These are phyloP conservation scores for Ambrosia artemisiifolia DNA, from an alignment of 129 eudicot species.

Conservation along the genomic window DNA sequence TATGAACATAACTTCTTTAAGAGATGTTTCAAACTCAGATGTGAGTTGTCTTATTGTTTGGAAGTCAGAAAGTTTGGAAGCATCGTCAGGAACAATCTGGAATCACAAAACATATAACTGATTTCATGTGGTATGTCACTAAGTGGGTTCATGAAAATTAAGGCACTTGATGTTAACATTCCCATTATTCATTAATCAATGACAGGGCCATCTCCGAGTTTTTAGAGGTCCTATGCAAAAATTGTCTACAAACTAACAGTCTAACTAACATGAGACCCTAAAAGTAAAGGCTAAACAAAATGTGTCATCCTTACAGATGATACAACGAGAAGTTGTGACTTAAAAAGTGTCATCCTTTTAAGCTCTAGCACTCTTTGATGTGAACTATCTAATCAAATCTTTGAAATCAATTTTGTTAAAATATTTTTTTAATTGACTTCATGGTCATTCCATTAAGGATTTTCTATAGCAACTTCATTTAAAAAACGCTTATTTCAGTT, in stretches of 20 bases:
- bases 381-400: not conserved
- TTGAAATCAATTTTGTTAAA: not conserved
- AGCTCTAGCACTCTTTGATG: not conserved
- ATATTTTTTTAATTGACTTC: not conserved
- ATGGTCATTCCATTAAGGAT: not conserved
- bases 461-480: not conserved
- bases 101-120: slow-evolving; percentile 9
- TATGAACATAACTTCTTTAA: slow-evolving; percentile 73
- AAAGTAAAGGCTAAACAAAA: not conserved
- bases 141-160: not conserved
- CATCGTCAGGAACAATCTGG: slow-evolving; percentile 90
- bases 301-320: not conserved
- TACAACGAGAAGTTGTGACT: not conserved
- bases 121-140: not conserved
- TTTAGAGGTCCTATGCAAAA: not conserved
- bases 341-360: not conserved
- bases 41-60: slow-evolving; percentile 65
- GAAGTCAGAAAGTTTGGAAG: slow-evolving; percentile 94
- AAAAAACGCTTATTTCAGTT: not conserved
- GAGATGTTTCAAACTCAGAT: slow-evolving; percentile 61
- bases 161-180: not conserved
- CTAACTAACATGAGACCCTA: not conserved
- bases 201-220: not conserved
- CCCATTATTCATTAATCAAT: not conserved
- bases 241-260: not conserved